Evolutionary conservation across 2,329 filamentous ascomycete genomes (phyloP).

Genomic region (Fusarium dlaminii): DNA sequence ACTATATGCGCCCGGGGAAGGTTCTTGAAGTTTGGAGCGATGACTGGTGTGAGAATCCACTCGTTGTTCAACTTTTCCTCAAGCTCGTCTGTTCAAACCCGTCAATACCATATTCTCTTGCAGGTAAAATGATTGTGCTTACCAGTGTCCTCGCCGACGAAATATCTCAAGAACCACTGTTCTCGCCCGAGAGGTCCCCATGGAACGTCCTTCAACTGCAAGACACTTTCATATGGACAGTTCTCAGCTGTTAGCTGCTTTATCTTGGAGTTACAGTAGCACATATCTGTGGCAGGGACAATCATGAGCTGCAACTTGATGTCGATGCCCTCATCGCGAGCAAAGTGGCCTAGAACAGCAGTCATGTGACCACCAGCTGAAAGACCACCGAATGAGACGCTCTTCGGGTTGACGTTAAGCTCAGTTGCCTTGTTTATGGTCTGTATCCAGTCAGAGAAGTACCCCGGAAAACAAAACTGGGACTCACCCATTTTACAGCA

Average conservation of each 20-base stretch:
- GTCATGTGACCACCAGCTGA: not conserved
- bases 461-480: accelerated
- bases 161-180: not conserved
- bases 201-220: not conserved
- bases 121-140: accelerated
- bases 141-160: not conserved
- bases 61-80: not conserved
- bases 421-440: not conserved
- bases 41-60: not conserved
- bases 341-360: not conserved
- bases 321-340: not conserved
- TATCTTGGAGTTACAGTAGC: not conserved
- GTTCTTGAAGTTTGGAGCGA: not conserved
- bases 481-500: not conserved
- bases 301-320: slow-evolving; percentile 1
- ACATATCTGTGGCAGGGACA: not conserved
- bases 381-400: not conserved
- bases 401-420: not conserved
- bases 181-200: not conserved
- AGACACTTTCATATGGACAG: not conserved
- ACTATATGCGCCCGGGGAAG: not conserved
- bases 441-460: not conserved
- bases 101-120: not conserved
- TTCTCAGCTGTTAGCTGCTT: not conserved
- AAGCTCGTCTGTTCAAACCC: not conserved